phyloP scores from a whole-genome alignment of 225 moss, liverwort and hornwort genomes.

The Bryum argenteum region DNA sequence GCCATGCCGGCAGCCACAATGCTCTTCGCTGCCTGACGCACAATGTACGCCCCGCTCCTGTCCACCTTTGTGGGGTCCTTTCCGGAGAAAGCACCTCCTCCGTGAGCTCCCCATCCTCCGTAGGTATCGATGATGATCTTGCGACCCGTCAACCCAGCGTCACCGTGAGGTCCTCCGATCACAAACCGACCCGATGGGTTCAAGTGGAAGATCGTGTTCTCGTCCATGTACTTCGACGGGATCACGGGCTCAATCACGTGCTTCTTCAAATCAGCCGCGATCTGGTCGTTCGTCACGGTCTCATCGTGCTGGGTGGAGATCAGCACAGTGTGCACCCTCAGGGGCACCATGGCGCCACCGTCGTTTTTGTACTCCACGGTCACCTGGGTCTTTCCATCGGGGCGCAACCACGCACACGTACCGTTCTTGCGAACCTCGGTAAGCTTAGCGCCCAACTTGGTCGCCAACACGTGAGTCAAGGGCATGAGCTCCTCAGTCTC shows the following conservation, averaged over 20 bases:
- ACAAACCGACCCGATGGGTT: constrained; percentile 86
- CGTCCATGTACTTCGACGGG: constrained; percentile 77
- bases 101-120: constrained; percentile 91
- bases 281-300: constrained; percentile 91
- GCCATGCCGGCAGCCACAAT: constrained; percentile 79
- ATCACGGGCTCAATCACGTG: constrained; percentile 89
- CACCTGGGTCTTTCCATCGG: constrained; percentile 93
- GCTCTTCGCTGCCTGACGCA: constrained; percentile 88
- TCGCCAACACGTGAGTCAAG: constrained; percentile 77
- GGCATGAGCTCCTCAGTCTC: constrained; percentile 91
- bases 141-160: constrained; percentile 79
- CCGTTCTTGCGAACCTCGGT: constrained; percentile 83
- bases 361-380: constrained; percentile 84
- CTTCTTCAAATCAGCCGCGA: constrained; percentile 79
- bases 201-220: constrained; percentile 92
- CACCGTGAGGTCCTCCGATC: constrained; percentile 85
- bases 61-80: constrained; percentile 93
- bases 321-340: constrained; percentile 83
- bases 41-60: constrained; percentile 85
- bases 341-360: constrained; percentile 75
- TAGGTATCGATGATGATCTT: constrained; percentile 92
- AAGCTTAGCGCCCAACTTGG: constrained; percentile 75
- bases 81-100: constrained; percentile 77
- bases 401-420: constrained; percentile 82
- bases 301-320: constrained; percentile 93